Conservation (phyloP, 129 eudicot genomes). For the Flaveria trinervia region DNA sequence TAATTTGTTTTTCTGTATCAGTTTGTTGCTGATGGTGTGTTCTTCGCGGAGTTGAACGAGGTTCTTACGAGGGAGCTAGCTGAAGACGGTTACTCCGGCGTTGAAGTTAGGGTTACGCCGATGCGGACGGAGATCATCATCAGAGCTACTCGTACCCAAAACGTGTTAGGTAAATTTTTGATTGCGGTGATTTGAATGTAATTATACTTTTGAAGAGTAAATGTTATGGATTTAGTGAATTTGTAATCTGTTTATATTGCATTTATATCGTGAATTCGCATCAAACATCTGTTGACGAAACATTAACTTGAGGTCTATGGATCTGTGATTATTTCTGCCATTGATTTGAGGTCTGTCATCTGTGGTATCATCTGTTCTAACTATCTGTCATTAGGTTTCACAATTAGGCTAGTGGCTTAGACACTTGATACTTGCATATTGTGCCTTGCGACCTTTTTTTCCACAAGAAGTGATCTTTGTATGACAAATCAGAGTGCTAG, state of each 20-base stretch:
- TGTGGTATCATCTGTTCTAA: not conserved
- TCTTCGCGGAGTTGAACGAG: constrained; percentile 45
- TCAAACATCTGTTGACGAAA: not conserved
- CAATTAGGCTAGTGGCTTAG: not conserved
- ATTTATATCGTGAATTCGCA: not conserved
- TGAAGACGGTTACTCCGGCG: constrained; percentile 20
- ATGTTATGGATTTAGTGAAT: not conserved
- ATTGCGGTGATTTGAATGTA: not conserved
- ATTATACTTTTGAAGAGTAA: not conserved
- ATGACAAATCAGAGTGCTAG: no score
- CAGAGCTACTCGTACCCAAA: constrained; percentile 71
- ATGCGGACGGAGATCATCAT: constrained; percentile 71
- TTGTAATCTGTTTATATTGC: not conserved
- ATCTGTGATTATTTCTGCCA: not conserved
- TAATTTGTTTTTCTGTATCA: constrained; percentile 22
- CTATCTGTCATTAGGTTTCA: not conserved
- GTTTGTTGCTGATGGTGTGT: constrained; percentile 60
- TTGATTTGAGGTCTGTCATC: no score
- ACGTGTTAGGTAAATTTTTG: constrained; percentile 58
- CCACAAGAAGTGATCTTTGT: no score
- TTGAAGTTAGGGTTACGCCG: constrained; percentile 41
- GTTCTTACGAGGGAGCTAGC: constrained; percentile 73
- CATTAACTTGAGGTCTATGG: not conserved
- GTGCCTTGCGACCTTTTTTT: no score
- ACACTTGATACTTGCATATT: no score